phyloP scores from a whole-genome alignment of 176 grass and related monocot species.

The Oryza rufipogon region DNA sequence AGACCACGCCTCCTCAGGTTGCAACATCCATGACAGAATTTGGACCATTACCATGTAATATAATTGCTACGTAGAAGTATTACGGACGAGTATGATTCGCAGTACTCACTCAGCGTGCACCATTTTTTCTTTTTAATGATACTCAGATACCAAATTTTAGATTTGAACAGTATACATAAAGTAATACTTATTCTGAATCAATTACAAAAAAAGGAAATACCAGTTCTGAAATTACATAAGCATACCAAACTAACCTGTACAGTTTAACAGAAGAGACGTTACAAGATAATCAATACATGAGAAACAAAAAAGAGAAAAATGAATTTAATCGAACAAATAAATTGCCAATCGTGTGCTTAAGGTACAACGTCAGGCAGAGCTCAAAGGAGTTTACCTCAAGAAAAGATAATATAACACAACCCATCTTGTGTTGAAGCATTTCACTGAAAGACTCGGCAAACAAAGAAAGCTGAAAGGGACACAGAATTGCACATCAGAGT shows the following conservation, averaged over 20 bases:
- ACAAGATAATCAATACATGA: not conserved
- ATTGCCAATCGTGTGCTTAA: not conserved
- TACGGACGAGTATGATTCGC: not conserved
- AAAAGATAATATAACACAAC: conserved; percentile 83
- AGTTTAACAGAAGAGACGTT: not conserved
- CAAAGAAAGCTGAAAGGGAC: conserved; percentile 79
- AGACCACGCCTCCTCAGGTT: not conserved
- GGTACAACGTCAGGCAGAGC: conserved; percentile 35
- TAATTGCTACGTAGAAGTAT: not conserved
- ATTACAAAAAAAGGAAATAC: not conserved
- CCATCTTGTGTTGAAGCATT: conserved; percentile 99
- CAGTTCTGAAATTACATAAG: not conserved
- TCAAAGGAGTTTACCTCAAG: conserved; percentile 75
- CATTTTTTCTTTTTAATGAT: not conserved
- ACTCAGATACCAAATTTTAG: not conserved
- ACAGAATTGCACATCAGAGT: conserved; percentile 31
- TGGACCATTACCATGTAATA: conserved; percentile 16
- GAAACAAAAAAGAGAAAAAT: not conserved
- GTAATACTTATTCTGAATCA: conserved; percentile 21
- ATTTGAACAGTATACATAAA: not conserved
- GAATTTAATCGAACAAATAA: not conserved
- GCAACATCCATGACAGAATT: not conserved
- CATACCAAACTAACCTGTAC: not conserved
- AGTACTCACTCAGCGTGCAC: not conserved
- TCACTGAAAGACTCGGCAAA: conserved; percentile 94